Evolutionary conservation across 345 rosid genomes (phyloP).

Genomic region (Rhizophora apiculata): DNA sequence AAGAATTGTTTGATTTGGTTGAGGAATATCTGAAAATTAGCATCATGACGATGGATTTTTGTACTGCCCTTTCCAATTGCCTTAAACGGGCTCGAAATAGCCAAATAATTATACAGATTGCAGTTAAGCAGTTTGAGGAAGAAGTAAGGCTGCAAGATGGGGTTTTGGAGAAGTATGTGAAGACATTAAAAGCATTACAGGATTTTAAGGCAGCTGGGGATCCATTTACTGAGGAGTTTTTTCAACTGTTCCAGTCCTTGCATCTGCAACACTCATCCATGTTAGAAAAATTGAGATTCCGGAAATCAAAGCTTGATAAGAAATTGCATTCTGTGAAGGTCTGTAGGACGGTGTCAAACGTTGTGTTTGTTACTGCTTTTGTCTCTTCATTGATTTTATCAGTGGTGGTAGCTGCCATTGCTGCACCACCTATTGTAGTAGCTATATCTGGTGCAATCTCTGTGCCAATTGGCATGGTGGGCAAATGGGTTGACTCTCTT

Average conservation of each 20-base stretch:
- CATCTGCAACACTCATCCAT: conserved; percentile 49
- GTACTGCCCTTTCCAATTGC: conserved; percentile 61
- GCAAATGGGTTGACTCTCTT: conserved; percentile 71
- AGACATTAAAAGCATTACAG: conserved; percentile 61
- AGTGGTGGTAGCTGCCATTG: conserved; percentile 82
- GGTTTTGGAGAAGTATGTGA: conserved; percentile 42
- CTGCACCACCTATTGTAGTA: conserved; percentile 68
- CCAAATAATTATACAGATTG: conserved; percentile 62
- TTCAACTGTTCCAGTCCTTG: conserved; percentile 44
- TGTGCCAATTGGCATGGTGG: conserved; percentile 64
- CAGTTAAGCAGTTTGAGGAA: conserved; percentile 56
- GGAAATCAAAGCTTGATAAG: conserved; percentile 63
- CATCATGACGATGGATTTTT: conserved; percentile 64
- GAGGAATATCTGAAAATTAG: conserved; percentile 69
- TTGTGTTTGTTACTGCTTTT: conserved; percentile 63
- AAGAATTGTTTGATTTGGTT: conserved; percentile 57
- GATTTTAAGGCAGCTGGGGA: conserved; percentile 62
- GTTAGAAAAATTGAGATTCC: conserved; percentile 44
- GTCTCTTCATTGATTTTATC: conserved; percentile 74
- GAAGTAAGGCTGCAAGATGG: conserved; percentile 36
- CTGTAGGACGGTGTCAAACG: conserved; percentile 73
- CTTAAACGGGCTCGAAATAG: conserved; percentile 60
- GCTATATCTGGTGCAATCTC: conserved; percentile 70
- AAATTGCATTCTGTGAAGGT: conserved; percentile 52
- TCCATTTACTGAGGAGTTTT: conserved; percentile 75